Conservation (phyloP, 169 alveolate genomes). For the Plasmodium yoelii region DNA sequence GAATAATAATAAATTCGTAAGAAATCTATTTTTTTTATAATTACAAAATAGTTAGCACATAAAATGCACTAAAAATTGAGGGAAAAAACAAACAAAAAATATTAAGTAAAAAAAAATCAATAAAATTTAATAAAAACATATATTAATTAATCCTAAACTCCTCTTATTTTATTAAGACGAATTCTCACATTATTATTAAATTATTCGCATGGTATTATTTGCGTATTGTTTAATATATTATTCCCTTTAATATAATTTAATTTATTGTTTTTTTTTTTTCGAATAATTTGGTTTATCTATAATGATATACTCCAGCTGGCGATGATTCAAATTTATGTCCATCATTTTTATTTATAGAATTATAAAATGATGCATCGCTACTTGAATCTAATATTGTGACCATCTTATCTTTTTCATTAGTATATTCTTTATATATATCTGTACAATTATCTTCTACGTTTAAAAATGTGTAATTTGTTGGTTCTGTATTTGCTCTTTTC, state of each 20-base stretch:
- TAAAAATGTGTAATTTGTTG: slow-evolving; percentile 71
- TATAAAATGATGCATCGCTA: slow-evolving; percentile 58
- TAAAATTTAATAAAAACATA: too few species aligned
- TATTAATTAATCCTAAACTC: too few species aligned
- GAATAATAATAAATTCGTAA: too few species aligned
- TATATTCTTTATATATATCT: slow-evolving; percentile 57
- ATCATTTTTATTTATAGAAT: slow-evolving; percentile 36
- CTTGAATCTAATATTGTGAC: slow-evolving; percentile 35
- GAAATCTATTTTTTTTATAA: too few species aligned
- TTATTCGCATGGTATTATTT: too few species aligned
- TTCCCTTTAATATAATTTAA: not conserved
- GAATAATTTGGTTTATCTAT: not conserved
- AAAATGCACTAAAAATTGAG: too few species aligned
- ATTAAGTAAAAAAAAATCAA: too few species aligned
- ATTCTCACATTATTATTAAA: too few species aligned
- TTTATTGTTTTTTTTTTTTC: not conserved
- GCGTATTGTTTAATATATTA: not conserved
- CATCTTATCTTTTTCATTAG: slow-evolving; percentile 8
- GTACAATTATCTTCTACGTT: slow-evolving; percentile 45
- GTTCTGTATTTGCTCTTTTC: slow-evolving; percentile 60
- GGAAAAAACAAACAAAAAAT: too few species aligned
- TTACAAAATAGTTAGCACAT: not conserved
- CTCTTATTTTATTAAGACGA: too few species aligned
- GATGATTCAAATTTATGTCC: slow-evolving; percentile 53
- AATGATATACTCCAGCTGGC: slow-evolving; percentile 49